Conservation (phyloP, 2,329 filamentous ascomycete genomes). For the Nigrospora oryzae region DNA sequence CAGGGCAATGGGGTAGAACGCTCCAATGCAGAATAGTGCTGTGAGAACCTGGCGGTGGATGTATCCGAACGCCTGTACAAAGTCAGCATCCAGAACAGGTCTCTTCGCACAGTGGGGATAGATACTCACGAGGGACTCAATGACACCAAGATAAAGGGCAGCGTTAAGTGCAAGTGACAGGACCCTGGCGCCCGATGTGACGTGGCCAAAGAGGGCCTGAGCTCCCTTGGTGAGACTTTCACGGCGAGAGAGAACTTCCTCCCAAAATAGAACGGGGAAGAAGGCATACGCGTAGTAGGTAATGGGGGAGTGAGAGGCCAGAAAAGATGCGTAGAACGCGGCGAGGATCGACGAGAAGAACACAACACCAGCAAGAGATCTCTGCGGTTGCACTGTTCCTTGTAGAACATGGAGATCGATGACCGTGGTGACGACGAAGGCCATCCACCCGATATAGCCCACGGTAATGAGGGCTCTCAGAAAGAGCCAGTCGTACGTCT, state of each 20-base stretch:
- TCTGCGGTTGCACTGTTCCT: conserved; percentile 53
- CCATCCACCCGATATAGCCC: conserved; percentile 93
- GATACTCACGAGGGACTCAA: conserved; percentile 64
- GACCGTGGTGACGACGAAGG: conserved; percentile 82
- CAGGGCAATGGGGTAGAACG: conserved; percentile 70
- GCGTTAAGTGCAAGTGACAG: conserved; percentile 55
- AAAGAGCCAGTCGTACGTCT: conserved; percentile 98
- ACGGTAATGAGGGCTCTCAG: conserved; percentile 78
- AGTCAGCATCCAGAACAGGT: background rate
- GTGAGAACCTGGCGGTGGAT: conserved; percentile 86
- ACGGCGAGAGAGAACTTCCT: conserved; percentile 79
- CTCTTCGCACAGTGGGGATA: background rate
- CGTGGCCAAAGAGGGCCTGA: conserved; percentile 59
- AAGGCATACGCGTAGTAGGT: conserved; percentile 89
- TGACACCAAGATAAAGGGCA: conserved; percentile 60
- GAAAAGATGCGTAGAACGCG: conserved; percentile 68
- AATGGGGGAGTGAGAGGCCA: conserved; percentile 67
- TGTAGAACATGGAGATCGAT: conserved; percentile 82
- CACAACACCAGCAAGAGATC: conserved; percentile 49
- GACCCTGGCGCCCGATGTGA: conserved; percentile 50
- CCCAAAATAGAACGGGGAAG: conserved; percentile 94
- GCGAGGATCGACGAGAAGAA: conserved; percentile 72
- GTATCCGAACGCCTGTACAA: conserved; percentile 74
- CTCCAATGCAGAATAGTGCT: conserved; percentile 64
- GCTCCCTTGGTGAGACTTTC: conserved; percentile 60